Percentiles rank a stretch among this genome's conserved stretches.
Conservation (phyloP, 2,329 filamentous ascomycete species). For the Pseudocercospora musae region DNA sequence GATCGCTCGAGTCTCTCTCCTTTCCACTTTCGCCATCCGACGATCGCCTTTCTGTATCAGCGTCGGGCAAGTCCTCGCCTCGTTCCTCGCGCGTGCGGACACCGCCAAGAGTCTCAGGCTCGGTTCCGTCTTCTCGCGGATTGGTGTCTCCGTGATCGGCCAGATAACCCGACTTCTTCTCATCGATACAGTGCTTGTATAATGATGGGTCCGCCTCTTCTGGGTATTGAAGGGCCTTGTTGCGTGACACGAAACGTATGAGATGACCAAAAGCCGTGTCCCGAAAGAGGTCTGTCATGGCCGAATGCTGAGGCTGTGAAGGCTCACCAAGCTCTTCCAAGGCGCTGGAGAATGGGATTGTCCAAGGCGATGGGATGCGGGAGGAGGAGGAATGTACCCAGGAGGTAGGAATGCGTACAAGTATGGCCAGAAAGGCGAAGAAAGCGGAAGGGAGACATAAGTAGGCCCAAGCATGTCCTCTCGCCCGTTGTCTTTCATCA, state of each 20-base stretch:
- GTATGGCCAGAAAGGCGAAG: background rate
- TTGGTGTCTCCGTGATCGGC: conserved; percentile 45
- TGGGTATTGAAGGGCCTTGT: conserved; percentile 44
- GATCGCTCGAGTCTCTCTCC: background rate
- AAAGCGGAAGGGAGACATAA: background rate
- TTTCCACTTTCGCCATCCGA: conserved; percentile 16
- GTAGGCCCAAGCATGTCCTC: background rate
- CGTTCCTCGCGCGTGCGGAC: conserved; percentile 28
- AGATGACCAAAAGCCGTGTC: conserved; percentile 49
- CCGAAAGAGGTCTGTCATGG: conserved; percentile 39
- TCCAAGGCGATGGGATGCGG: background rate
- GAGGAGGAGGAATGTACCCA: background rate
- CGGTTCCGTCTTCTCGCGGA: conserved; percentile 34
- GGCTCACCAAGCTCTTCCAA: background rate
- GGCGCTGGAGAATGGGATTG: background rate
- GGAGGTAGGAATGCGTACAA: background rate
- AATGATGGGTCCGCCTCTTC: conserved; percentile 49
- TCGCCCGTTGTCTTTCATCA: background rate
- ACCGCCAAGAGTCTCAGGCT: conserved; percentile 27
- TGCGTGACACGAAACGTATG: conserved; percentile 43
- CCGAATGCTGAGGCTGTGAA: background rate
- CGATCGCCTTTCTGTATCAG: conserved; percentile 9
- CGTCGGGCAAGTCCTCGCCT: background rate
- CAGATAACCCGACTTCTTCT: conserved; percentile 49
- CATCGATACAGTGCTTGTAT: conserved; percentile 50